These are phyloP conservation scores for Eimeria acervulina DNA, from an alignment of 169 alveolate genomes.

Conservation along the genomic window DNA sequence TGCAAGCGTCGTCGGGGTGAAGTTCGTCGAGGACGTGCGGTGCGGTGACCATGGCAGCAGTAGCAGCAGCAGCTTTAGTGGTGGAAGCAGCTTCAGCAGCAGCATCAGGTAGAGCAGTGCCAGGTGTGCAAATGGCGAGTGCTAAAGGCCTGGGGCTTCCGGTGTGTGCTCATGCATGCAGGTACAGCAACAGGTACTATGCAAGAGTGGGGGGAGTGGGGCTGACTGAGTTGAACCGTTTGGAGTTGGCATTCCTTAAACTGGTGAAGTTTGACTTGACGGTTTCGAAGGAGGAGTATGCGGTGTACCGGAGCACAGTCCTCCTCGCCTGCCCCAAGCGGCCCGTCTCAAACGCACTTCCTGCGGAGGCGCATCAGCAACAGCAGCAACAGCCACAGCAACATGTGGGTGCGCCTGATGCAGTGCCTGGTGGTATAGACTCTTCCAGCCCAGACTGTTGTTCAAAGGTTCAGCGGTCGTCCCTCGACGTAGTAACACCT, in stretches of 20 bases:
- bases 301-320: constrained; percentile 90
- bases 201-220: constrained; percentile 97
- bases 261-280: constrained; percentile 92
- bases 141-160: neutral
- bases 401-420: constrained; percentile 28
- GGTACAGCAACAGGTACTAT: constrained; percentile 93
- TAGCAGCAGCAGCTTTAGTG: neutral
- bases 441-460: neutral
- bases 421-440: neutral
- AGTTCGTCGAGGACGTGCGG: constrained; percentile 76
- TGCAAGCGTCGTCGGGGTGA: constrained; percentile 72
- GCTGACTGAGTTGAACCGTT: constrained; percentile 92
- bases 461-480: neutral
- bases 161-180: neutral
- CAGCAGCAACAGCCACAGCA: constrained; percentile 60
- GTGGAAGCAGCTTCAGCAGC: neutral
- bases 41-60: constrained; percentile 34
- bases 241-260: constrained; percentile 93
- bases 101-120: neutral
- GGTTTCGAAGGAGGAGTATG: constrained; percentile 92
- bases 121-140: neutral
- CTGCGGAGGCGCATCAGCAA: constrained; percentile 38
- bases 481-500: neutral
- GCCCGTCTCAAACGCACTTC: constrained; percentile 25
- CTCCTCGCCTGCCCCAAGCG: constrained; percentile 85